These are phyloP conservation scores for Oidiodendron maius DNA, from an alignment of 495 filamentous ascomycete species.

Conservation along the genomic window DNA sequence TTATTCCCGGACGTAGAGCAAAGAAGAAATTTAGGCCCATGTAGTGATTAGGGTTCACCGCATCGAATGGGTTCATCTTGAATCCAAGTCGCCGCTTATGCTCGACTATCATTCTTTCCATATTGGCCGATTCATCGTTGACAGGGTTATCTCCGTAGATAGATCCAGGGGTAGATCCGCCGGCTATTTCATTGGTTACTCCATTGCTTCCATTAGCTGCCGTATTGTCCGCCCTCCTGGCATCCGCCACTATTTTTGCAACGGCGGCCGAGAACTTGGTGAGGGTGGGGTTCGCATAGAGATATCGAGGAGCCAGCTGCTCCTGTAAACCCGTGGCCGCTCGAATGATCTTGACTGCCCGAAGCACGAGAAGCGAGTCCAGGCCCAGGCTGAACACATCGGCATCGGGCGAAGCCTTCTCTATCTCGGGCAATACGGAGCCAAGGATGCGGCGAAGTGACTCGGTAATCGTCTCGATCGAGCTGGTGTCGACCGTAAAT, in stretches of 20 bases:
- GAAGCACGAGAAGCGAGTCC: slow-evolving; percentile 26
- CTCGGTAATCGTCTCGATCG: slow-evolving; percentile 13
- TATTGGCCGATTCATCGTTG: no score
- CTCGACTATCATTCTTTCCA: no score
- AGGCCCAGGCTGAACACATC: slow-evolving; percentile 26
- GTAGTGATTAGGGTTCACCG: slow-evolving; percentile 24
- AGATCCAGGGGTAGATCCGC: no score
- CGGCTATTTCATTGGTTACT: no score
- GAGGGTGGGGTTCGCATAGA: slow-evolving; percentile 27
- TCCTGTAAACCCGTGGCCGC: slow-evolving; percentile 21
- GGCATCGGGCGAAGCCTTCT: slow-evolving; percentile 15
- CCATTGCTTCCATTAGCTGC: no score
- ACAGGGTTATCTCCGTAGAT: no score
- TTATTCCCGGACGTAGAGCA: slow-evolving; percentile 17
- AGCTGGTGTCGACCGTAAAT: slow-evolving; percentile 15
- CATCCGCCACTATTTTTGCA: slow-evolving; percentile 12
- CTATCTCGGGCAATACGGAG: slow-evolving; percentile 16
- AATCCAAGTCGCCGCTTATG: no score
- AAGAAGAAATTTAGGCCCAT: slow-evolving; percentile 26
- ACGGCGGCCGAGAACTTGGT: slow-evolving; percentile 21
- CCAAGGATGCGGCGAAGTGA: slow-evolving; percentile 14
- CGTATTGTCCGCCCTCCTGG: no score
- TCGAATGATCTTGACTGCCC: slow-evolving; percentile 21
- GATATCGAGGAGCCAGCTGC: slow-evolving; percentile 21
- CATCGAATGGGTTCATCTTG: slow-evolving; percentile 25